phyloP scores from a whole-genome alignment of 1,284 basidiomycete species.

The Fistulinella cinereoalba region DNA sequence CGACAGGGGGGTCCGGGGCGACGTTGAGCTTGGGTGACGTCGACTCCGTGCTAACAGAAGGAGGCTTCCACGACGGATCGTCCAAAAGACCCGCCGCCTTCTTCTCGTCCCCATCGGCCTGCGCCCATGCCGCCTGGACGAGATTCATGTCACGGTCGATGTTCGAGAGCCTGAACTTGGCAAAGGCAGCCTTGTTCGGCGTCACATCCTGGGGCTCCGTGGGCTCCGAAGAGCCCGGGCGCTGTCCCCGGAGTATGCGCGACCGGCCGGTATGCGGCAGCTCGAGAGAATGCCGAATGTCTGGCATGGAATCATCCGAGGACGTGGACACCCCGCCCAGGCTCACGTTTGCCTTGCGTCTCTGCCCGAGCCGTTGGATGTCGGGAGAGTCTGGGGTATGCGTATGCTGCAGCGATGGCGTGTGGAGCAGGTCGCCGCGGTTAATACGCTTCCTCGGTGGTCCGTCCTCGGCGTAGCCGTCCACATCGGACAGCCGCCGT shows the following conservation, averaged over 20 bases:
- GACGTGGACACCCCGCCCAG: constrained; percentile 45
- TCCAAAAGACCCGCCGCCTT: constrained; percentile 56
- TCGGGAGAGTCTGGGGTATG: constrained; percentile 51
- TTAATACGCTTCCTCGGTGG: constrained; percentile 70
- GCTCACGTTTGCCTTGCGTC: constrained; percentile 41
- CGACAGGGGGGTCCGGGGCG: constrained; percentile 34
- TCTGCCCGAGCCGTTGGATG: constrained; percentile 50
- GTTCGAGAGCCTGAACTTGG: constrained; percentile 59
- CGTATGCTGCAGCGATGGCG: constrained; percentile 13
- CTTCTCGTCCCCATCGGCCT: constrained; percentile 55
- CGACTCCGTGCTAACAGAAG: constrained; percentile 15
- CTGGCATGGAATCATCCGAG: constrained; percentile 64
- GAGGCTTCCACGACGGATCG: constrained; percentile 54
- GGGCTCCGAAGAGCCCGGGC: constrained; percentile 25
- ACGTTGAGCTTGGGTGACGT: constrained; percentile 17
- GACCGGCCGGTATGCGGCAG: constrained; percentile 41
- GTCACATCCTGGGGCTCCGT: constrained; percentile 25
- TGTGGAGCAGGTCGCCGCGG: constrained; percentile 45
- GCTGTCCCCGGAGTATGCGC: constrained; percentile 55
- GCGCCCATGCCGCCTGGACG: constrained; percentile 62
- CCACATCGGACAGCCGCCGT: constrained; percentile 36
- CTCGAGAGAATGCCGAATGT: constrained; percentile 38
- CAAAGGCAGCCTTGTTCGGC: constrained; percentile 44
- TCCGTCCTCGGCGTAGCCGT: constrained; percentile 47
- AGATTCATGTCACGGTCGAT: constrained; percentile 45